Conservation (phyloP, 2,329 filamentous ascomycete species). For the Meredithiella fracta region DNA sequence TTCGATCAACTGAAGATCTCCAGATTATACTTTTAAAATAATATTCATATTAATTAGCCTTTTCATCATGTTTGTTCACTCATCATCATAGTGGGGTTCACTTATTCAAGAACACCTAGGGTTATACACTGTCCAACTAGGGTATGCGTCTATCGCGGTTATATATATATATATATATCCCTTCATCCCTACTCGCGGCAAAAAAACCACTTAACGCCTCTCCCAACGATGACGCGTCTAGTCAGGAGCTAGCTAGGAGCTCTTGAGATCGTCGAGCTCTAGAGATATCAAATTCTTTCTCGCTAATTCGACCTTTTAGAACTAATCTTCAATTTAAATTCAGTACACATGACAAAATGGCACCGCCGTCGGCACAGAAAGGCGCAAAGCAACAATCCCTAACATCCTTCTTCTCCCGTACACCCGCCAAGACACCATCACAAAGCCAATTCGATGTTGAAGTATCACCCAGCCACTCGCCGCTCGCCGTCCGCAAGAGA, state of each 20-base stretch:
- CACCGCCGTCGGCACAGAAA: slow-evolving; percentile 21
- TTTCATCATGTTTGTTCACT: too few species aligned
- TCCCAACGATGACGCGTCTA: neutral
- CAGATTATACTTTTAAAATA: too few species aligned
- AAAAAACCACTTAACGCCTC: slow-evolving; percentile 7
- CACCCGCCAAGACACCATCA: slow-evolving; percentile 21
- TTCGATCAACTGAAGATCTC: too few species aligned
- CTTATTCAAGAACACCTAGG: neutral
- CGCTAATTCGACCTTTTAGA: too few species aligned
- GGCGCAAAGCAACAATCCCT: slow-evolving; percentile 63
- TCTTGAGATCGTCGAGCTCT: neutral
- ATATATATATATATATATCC: neutral
- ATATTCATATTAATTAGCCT: too few species aligned
- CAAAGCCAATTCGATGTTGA: neutral
- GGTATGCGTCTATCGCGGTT: neutral
- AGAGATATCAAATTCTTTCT: too few species aligned
- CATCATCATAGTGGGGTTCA: neutral
- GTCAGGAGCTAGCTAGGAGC: too few species aligned
- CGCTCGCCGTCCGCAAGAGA: slow-evolving; percentile 17
- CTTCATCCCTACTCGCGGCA: neutral
- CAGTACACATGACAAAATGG: slow-evolving; percentile 19
- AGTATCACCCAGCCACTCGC: slow-evolving; percentile 18
- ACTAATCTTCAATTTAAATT: too few species aligned
- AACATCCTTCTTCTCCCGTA: slow-evolving; percentile 68
- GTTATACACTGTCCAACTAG: neutral